These are phyloP conservation scores for Pyrenochaeta sp. DNA, from an alignment of 2,329 filamentous ascomycete species.

Conservation along the genomic window DNA sequence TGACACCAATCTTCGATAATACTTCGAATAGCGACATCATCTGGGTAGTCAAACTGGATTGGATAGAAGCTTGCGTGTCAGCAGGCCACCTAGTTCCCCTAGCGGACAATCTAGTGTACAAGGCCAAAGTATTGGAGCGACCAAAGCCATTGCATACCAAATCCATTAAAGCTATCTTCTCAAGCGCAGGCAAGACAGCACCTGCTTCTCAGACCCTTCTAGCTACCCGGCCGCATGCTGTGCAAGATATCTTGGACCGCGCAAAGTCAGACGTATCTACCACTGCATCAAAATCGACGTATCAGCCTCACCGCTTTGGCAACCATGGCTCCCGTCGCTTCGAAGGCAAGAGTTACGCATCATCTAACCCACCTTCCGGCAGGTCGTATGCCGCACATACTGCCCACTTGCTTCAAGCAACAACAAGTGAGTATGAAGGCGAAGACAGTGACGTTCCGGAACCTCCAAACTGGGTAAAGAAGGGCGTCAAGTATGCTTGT, in stretches of 20 bases:
- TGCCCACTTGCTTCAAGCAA: constrained; percentile 67
- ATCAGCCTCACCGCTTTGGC: constrained; percentile 21
- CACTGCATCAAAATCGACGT: constrained; percentile 16
- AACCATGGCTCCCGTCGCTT: constrained; percentile 42
- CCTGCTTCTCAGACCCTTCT: constrained; percentile 29
- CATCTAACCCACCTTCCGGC: constrained; percentile 23
- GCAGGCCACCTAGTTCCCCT: constrained; percentile 56
- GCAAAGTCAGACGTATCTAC: constrained; percentile 59
- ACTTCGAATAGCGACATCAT: constrained; percentile 44
- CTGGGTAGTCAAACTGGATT: constrained; percentile 62
- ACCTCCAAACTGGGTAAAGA: constrained; percentile 73
- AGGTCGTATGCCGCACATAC: constrained; percentile 26
- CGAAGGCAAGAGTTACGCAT: constrained; percentile 40
- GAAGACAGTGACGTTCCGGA: constrained; percentile 64
- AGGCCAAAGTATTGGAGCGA: constrained; percentile 55
- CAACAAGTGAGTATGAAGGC: constrained; percentile 80
- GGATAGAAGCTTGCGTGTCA: constrained; percentile 60
- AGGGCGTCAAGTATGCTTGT: constrained; percentile 77
- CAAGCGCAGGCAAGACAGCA: constrained; percentile 6
- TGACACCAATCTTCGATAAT: constrained; percentile 25
- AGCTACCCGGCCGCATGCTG: constrained; percentile 29
- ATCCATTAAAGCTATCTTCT: constrained; percentile 28
- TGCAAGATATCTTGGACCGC: constrained; percentile 59
- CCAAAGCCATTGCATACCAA: constrained; percentile 36
- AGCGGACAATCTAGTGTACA: constrained; percentile 61